phyloP scores from a whole-genome alignment of 345 rosid species.

The Schrenkiella parvula region DNA sequence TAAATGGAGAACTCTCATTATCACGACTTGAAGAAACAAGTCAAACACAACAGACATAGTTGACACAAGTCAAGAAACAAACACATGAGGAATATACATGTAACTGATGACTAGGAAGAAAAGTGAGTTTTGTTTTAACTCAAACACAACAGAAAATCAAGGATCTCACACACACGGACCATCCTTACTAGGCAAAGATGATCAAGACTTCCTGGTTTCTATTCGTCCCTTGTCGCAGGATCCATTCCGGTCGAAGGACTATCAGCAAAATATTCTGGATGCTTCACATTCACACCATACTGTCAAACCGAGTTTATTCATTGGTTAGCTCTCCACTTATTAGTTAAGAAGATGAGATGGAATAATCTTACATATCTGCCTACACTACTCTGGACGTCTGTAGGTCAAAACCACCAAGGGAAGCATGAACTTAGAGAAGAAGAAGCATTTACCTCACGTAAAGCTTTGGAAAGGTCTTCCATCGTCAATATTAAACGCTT shows the following conservation, averaged over 20 bases:
- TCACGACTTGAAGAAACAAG: not conserved
- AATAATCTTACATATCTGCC: not conserved
- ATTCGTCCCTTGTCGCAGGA: conserved; percentile 60
- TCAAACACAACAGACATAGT: conserved; percentile 7
- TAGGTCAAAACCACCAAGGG: not conserved
- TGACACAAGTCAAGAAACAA: conserved; percentile 10
- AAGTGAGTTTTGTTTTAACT: not conserved
- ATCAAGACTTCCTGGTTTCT: conserved; percentile 10
- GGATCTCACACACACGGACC: not conserved
- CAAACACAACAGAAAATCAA: conserved; percentile 1
- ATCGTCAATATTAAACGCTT: conserved; percentile 82
- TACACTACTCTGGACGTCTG: not conserved
- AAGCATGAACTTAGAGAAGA: not conserved
- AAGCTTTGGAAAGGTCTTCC: conserved; percentile 92
- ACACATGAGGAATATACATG: conserved; percentile 20
- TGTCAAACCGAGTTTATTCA: conserved; percentile 34
- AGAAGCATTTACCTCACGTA: conserved; percentile 58
- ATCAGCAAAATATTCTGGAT: conserved; percentile 88
- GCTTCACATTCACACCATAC: conserved; percentile 91
- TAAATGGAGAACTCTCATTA: not conserved
- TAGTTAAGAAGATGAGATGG: not conserved
- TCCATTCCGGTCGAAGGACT: conserved; percentile 66
- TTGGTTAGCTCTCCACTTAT: conserved; percentile 5
- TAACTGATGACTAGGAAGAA: not conserved
- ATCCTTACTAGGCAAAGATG: not conserved